These are phyloP conservation scores for Neurospora sp. DNA, from an alignment of 2,329 filamentous ascomycete genomes.

Conservation along the genomic window DNA sequence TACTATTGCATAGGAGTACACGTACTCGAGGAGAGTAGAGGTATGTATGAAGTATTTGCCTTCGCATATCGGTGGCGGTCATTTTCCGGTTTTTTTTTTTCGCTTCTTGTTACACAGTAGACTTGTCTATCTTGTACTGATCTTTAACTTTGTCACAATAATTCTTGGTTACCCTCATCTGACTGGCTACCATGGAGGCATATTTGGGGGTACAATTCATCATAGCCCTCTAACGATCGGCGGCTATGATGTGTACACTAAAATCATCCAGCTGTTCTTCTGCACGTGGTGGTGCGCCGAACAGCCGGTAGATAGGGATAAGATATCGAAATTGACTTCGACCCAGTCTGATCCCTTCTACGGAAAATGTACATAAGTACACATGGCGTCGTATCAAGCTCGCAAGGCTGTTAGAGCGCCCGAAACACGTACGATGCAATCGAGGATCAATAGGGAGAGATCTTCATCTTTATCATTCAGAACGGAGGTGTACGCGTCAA, in stretches of 20 bases:
- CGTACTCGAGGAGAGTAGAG: neutral
- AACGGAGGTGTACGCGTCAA: neutral
- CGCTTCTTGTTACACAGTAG: neutral
- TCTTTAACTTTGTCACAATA: neutral
- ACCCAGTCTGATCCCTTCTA: neutral
- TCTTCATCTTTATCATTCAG: neutral
- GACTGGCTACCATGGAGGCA: neutral
- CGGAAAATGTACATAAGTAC: neutral
- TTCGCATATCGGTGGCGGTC: neutral
- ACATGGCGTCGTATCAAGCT: neutral
- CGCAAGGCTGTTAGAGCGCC: neutral
- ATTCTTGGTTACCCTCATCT: neutral
- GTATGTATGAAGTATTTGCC: neutral
- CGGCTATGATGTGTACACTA: neutral
- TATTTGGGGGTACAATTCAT: neutral
- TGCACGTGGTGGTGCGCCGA: neutral
- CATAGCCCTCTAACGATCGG: neutral
- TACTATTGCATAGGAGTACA: neutral
- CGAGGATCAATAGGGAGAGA: neutral
- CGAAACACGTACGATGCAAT: neutral
- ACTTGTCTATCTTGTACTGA: neutral
- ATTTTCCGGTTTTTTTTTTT: neutral
- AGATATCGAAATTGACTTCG: neutral
- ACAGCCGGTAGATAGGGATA: neutral
- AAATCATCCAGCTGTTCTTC: neutral